Conservation (phyloP, 441 rosid species). For the Populus trichocarpa region DNA sequence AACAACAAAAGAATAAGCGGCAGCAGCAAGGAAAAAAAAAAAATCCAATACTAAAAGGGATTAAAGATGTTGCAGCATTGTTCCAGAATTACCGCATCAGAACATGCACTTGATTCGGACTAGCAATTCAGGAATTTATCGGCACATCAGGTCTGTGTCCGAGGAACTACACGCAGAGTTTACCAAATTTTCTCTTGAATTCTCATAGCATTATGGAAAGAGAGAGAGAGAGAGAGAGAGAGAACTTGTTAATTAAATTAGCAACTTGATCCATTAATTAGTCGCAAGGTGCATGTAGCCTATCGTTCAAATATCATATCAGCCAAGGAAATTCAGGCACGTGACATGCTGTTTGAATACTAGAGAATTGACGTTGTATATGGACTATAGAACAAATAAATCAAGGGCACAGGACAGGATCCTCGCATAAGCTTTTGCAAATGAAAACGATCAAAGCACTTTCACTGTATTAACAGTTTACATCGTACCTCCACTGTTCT, state of each 20-base stretch:
- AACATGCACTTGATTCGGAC: too few relatives aligned
- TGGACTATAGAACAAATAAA: neutral
- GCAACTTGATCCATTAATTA: too few relatives aligned
- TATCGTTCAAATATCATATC: slow-evolving; percentile 6
- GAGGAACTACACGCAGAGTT: neutral
- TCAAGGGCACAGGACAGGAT: neutral
- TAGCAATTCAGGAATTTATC: neutral
- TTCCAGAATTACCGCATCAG: too few relatives aligned
- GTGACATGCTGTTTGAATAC: slow-evolving; percentile 1
- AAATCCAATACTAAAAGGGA: too few relatives aligned
- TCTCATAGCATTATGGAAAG: neutral
- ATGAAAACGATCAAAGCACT: neutral
- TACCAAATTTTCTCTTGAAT: neutral
- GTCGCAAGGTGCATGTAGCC: too few relatives aligned
- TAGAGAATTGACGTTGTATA: neutral
- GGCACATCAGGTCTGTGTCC: too few relatives aligned
- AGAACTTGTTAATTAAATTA: too few relatives aligned
- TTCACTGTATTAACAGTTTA: neutral
- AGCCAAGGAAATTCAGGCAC: slow-evolving; percentile 1
- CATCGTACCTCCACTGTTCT: neutral
- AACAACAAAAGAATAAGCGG: too few relatives aligned
- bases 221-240: too few relatives aligned
- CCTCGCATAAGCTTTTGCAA: neutral
- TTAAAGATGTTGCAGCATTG: too few relatives aligned
- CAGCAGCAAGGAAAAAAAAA: too few relatives aligned